A percentile compares a stretch with the other conserved stretches of the same genome.
Evolutionary conservation across 495 filamentous ascomycete species (phyloP).

Genomic region (Oidiodendron maius): DNA sequence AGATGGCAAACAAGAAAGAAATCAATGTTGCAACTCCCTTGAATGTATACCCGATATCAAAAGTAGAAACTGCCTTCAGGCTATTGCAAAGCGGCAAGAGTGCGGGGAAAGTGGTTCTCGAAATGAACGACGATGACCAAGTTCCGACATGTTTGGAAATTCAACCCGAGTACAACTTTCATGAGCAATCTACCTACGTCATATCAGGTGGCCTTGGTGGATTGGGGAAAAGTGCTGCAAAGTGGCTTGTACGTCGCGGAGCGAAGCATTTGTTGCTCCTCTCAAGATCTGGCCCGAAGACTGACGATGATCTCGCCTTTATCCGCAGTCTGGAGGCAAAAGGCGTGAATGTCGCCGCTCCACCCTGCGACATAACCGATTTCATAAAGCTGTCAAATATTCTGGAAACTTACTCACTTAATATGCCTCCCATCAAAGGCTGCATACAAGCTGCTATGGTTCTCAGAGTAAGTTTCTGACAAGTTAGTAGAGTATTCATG

Average conservation of each 20-base stretch:
- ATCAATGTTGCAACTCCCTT: conserved; percentile 23
- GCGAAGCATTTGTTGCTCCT: conserved; percentile 36
- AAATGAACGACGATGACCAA: conserved; percentile 20
- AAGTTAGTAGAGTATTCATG: neutral
- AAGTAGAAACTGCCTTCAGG: conserved; percentile 41
- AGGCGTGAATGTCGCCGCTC: neutral
- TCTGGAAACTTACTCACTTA: neutral
- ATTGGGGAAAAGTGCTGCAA: conserved; percentile 41
- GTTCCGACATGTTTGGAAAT: conserved; percentile 18
- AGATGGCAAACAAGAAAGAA: conserved; percentile 7
- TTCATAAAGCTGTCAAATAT: neutral
- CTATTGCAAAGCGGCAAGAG: conserved; percentile 42
- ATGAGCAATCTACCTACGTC: conserved; percentile 41
- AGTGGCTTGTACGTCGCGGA: conserved; percentile 46
- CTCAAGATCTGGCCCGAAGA: neutral
- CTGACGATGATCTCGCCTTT: neutral
- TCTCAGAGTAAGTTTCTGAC: conserved; percentile 17
- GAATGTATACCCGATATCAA: conserved; percentile 27
- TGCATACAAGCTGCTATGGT: conserved; percentile 42
- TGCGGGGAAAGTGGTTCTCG: conserved; percentile 50
- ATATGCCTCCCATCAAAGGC: conserved; percentile 44
- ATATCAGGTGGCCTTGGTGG: conserved; percentile 51
- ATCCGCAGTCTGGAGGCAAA: neutral
- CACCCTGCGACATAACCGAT: neutral
- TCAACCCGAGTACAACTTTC: conserved; percentile 15